Evolutionary conservation across 2,329 filamentous ascomycete genomes (phyloP), one percentile per base, ranked within the genome.

Genomic region (Trichoderma sp.): DNA sequence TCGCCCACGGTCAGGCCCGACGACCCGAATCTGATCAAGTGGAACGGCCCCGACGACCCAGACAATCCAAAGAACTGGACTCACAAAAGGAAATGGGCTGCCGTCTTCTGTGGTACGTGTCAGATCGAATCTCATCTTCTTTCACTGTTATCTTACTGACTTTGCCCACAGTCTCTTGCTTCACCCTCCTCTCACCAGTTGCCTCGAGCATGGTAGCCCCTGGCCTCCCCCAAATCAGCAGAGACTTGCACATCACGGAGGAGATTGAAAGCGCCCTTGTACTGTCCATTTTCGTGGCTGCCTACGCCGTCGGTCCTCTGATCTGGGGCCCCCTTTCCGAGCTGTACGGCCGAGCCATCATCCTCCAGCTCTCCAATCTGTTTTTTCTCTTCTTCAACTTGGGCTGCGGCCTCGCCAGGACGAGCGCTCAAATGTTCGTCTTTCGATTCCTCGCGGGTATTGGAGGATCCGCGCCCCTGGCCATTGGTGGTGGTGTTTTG

Each of bases 401-500:
- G 53, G 88, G 84, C 8, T 91, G 89, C 74, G 90, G 87, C 1
- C 79, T 91, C 23, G 85, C 88, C 3, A 87, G 88, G 76, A 87
- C 90, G 74, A 81, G 90, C 12, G 87, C 89, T 75, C 88, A 89
- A 0, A 79, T 92, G 47, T 83, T 91, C 78, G 80, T 90, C 50
- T 88, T 87, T 5, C 84, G 89, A 8, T 91, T 91, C 79, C 88
- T 90, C 73, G 82, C 84, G 3, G 88, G 86, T 0, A 84, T 90
- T 66, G 90, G 90, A 74, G 88, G 86, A 12, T 86, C 85, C 0
- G 89, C 89, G 0, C 88, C 90, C 1, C 84, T 92, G 4, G 91
- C 88, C 15, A 90, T 90, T 75, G 90, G 88, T 2, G 89, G 89
- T n/a, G 90, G 89, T 36, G 88, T 92, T 0, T 77, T 92, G 9